Evolutionary conservation across 805 yeast species (phyloP), one percentile per base, ranked within the genome.

Genomic region (Cyberlindnera japonica): DNA sequence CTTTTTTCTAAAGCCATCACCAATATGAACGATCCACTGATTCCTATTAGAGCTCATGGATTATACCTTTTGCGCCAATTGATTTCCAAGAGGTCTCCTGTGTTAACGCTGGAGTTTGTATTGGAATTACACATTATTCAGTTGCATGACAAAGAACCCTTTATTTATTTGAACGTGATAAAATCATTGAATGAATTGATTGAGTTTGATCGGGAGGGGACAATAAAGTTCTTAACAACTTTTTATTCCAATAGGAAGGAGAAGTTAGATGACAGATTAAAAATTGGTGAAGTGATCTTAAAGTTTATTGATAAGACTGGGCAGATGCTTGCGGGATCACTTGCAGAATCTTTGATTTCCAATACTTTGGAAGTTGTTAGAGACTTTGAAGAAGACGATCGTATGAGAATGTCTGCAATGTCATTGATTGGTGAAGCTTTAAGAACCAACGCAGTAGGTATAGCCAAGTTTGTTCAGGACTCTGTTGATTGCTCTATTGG

Each of bases 11-110:
- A 75, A 23, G 96, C 96, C 0, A 63, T 86, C 26, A 65, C 73
- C 1, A 76, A 80, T 44, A 60, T 93, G 31, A 79, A 78, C 41
- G 96, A 90, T 60, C 84, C 90, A 0, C 63, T 83, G 31, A 81
- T 85, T 3, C 96, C 98, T 0, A 75, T 91, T 3, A 69, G 89
- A 39, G 98, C 95, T 0, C 89, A 85, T 59, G 98, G 98, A 0
- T 63, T 93, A 8, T 75, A 74, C 47, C 60, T 80, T 18, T 59
- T 91, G 22, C 67, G 87, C 21, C 69, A 72, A 41, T 65, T 88
- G 31, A 68, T 77, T 6, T 69, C 64, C 30, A 62, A 59, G 22
- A 67, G 67, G 25, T 75, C 85, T n/a, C 57, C 66, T 1, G 77
- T 75, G 0, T 57, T 86, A 12, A 54, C 72, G 0, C 35, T 74